These are phyloP conservation scores for Lactarius sanguifluus DNA, from an alignment of 768 basidiomycete species.

Conservation along the genomic window DNA sequence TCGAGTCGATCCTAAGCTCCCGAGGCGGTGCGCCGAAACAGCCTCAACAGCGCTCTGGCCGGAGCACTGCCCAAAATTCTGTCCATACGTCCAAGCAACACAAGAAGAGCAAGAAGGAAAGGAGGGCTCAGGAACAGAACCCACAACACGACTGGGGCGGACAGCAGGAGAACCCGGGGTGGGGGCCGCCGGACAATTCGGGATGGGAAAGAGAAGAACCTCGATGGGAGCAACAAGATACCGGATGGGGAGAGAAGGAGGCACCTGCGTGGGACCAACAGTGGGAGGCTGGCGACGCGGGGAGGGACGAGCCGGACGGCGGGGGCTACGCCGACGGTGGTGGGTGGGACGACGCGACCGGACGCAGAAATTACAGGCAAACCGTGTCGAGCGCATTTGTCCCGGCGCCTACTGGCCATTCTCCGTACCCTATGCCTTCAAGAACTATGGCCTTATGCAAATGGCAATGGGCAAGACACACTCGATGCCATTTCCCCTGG, in stretches of 20 bases:
- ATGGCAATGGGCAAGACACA: not conserved
- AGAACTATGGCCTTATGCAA: constrained; percentile 32
- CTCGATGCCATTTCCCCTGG: constrained; percentile 19
- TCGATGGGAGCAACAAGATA: constrained; percentile 12
- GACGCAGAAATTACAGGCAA: constrained; percentile 14
- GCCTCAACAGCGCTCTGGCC: constrained; percentile 13
- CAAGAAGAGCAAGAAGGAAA: constrained; percentile 24
- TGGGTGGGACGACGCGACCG: constrained; percentile 20
- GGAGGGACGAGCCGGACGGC: constrained; percentile 18
- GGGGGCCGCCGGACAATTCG: not conserved
- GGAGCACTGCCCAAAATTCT: constrained; percentile 7
- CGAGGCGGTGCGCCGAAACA: constrained; percentile 13
- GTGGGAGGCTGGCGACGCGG: not conserved
- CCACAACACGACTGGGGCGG: constrained; percentile 3
- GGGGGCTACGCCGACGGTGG: constrained; percentile 24
- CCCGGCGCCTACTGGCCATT: constrained; percentile 10
- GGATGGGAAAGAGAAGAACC: not conserved
- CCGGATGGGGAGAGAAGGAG: constrained; percentile 5
- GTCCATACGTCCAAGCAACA: constrained; percentile 9
- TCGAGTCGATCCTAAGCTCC: constrained; percentile 19
- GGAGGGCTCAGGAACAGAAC: constrained; percentile 19
- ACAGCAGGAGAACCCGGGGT: constrained; percentile 10
- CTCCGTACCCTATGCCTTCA: constrained; percentile 28
- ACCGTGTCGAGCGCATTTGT: constrained; percentile 18
- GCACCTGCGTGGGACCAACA: constrained; percentile 10